Evolutionary conservation across 2,329 filamentous ascomycete genomes (phyloP), one percentile per base, ranked within the genome.

Genomic region (Westerdykella ornata): DNA sequence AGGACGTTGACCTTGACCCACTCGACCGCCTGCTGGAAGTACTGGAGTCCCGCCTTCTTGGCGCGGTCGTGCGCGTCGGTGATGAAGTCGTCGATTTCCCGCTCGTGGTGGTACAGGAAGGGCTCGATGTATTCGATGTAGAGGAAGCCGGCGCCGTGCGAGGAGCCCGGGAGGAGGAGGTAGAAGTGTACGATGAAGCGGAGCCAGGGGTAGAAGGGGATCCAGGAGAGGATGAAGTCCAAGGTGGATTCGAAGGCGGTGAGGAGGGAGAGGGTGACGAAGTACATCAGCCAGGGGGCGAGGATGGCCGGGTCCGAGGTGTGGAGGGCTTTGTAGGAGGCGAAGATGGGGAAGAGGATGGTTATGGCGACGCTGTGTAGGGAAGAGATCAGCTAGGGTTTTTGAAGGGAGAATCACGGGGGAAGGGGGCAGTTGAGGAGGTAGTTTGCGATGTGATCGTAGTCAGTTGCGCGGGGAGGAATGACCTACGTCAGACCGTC

Each of bases 221-320:
- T 72, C 87, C 88, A 97, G 64, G 77, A 77, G 35, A 97, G 77
- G 59, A 97, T 82, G 70, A 90, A 95, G 57, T 83, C 80, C 42
- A 85, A 81, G 79, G 88, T 94, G 35, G 84, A 89, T 71, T 97
- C 92, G 67, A 82, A 79, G 47, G 92, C 78, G 42, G 89, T 75
- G 56, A 82, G 80, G 64, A 86, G 83, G 46, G 86, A 85, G 51
- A 96, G 78, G 17, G 95, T 88, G 46, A 95, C 88, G 85, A 90
- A 98, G 77, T 97, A 98, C 85, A 97, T 97, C 52, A 97, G 79
- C 92, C 92, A 98, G 82, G 90, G 90, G 49, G 87, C 87, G 45
- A 96, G 77, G 62, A 94, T 82, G 29, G 87, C 83, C 2, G 89
- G 88, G 66, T 96, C 87, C 39, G 85, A 84, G 13, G 88, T 89